These are phyloP conservation scores for Craterostigma plantagineum DNA, from an alignment of 257 asterid genomes.

Conservation along the genomic window DNA sequence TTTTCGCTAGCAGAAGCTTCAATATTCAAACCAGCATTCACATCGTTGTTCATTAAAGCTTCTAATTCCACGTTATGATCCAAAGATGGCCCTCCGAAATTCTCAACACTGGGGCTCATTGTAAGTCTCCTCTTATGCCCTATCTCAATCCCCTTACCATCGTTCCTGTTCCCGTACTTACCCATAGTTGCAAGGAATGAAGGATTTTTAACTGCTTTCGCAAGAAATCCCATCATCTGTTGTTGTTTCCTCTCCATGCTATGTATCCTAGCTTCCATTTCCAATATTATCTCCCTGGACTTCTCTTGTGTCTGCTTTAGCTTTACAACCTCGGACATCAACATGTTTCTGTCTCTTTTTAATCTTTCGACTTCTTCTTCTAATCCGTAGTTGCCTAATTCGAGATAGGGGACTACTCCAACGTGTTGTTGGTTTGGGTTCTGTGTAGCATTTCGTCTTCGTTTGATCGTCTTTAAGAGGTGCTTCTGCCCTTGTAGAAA, in stretches of 20 bases:
- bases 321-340: slow-evolving; percentile 48
- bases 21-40: neutral
- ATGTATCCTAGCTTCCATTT: slow-evolving; percentile 39
- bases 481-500: slow-evolving; percentile 86
- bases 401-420: slow-evolving; percentile 7
- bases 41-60: neutral
- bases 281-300: slow-evolving; percentile 30
- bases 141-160: slow-evolving; percentile 22
- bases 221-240: slow-evolving; percentile 51
- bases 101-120: slow-evolving; percentile 27
- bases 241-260: slow-evolving; percentile 48
- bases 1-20: neutral
- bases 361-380: slow-evolving; percentile 68
- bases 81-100: neutral
- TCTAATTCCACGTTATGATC: neutral
- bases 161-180: too few species aligned
- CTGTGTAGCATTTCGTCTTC: slow-evolving; percentile 40
- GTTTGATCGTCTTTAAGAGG: slow-evolving; percentile 61
- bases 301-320: slow-evolving; percentile 56
- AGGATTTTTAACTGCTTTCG: slow-evolving; percentile 45
- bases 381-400: slow-evolving; percentile 41
- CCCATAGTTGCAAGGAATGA: slow-evolving; percentile 28
- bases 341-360: slow-evolving; percentile 28
- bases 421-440: neutral
- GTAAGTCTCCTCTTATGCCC: slow-evolving; percentile 73